These are phyloP conservation scores for Kluyveromyces wickerhamii DNA, from an alignment of 805 yeast genomes.

Conservation along the genomic window DNA sequence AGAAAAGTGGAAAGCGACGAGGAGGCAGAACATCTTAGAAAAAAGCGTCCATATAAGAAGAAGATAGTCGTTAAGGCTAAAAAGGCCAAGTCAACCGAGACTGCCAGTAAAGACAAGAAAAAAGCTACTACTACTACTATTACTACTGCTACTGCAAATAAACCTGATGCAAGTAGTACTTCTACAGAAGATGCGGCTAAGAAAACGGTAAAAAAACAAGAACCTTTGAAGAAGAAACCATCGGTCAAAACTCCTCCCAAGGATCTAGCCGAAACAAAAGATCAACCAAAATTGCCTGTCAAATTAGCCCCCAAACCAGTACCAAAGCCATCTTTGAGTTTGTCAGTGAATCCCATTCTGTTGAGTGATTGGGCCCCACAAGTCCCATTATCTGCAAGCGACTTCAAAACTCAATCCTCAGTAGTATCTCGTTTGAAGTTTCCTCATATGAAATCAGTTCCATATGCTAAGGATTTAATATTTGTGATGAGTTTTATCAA, in stretches of 20 bases:
- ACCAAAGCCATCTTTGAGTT: conserved; percentile 18
- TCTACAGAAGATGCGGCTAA: background rate
- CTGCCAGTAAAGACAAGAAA: background rate
- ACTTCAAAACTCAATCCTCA: conserved; percentile 16
- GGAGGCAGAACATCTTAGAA: conserved; percentile 4
- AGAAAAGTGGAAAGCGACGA: conserved; percentile 9
- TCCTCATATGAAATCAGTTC: conserved; percentile 17
- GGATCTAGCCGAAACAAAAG: background rate
- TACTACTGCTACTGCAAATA: background rate
- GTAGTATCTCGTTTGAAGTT: conserved; percentile 16
- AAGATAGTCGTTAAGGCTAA: conserved; percentile 6
- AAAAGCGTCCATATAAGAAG: conserved; percentile 6
- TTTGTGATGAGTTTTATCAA: conserved; percentile 25
- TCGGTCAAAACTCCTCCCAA: background rate
- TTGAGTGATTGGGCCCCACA: conserved; percentile 24
- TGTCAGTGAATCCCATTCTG: conserved; percentile 4
- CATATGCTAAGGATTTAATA: conserved; percentile 25
- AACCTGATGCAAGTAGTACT: background rate
- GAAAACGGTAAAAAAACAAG: background rate
- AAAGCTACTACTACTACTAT: background rate
- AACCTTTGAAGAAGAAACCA: too few species aligned
- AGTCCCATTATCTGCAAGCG: conserved; percentile 17
- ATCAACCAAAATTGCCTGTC: background rate
- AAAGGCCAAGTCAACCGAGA: conserved; percentile 2
- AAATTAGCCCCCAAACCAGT: conserved; percentile 10